Percentiles rank a stretch among this genome's conserved stretches.
Conservation (phyloP, 2,329 filamentous ascomycete genomes). For the Aspergillus floridensis region DNA sequence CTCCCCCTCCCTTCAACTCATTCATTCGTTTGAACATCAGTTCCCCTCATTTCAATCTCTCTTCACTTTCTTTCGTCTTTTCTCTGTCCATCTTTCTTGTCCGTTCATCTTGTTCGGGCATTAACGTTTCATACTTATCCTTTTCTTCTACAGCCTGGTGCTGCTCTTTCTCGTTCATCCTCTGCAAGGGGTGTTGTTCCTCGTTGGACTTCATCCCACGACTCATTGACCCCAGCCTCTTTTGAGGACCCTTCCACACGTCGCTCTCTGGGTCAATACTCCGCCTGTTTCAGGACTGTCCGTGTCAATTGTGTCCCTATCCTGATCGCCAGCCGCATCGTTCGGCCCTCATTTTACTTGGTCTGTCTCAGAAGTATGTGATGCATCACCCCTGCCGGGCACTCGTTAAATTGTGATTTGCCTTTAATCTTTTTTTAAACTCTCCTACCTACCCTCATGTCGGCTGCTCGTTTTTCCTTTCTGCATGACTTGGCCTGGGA, state of each 20-base stretch:
- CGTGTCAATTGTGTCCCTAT: constrained; percentile 5
- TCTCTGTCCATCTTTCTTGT: constrained; percentile 9
- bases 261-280: constrained; percentile 11
- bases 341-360: constrained; percentile 3
- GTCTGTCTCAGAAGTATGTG: constrained; percentile 10
- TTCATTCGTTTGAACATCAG: constrained; percentile 5
- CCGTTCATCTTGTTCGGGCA: constrained; percentile 12
- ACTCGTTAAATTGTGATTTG: background rate
- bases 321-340: constrained; percentile 1
- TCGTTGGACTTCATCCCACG: constrained; percentile 7
- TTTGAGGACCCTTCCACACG: constrained; percentile 10
- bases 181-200: constrained; percentile 15
- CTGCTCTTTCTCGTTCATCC: constrained; percentile 21
- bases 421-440: background rate
- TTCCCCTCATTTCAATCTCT: constrained; percentile 10
- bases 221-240: constrained; percentile 14
- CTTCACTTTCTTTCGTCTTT: constrained; percentile 8
- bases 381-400: constrained; percentile 4
- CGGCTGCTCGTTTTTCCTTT: background rate
- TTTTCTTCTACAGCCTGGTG: constrained; percentile 26
- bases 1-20: background rate
- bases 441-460: background rate
- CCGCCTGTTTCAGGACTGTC: constrained; percentile 11
- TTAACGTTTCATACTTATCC: constrained; percentile 22
- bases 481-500: constrained; percentile 2